Evolutionary conservation across 306 rosid species (phyloP).

Genomic region (Vigna trinervia): DNA sequence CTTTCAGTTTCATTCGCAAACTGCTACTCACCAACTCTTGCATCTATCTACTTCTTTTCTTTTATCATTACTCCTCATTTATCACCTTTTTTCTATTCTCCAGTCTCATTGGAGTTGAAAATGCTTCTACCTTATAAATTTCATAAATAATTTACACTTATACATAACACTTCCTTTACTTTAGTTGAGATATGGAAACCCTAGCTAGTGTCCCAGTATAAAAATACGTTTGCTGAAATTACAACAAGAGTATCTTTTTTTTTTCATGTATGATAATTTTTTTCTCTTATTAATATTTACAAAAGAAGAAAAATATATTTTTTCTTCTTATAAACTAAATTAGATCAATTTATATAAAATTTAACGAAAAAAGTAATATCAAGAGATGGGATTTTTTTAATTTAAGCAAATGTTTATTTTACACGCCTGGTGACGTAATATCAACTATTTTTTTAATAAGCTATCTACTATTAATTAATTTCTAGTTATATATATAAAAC

Average conservation of each 20-base stretch:
- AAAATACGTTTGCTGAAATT: background rate
- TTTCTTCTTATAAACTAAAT: too few relatives aligned
- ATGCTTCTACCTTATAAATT: background rate
- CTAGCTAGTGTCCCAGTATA: background rate
- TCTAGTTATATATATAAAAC: background rate
- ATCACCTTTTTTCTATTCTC: background rate
- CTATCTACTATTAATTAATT: constrained; percentile 25
- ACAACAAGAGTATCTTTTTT: too few relatives aligned
- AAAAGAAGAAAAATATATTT: too few relatives aligned
- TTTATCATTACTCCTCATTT: constrained; percentile 4
- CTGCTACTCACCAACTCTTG: constrained; percentile 60
- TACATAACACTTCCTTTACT: background rate
- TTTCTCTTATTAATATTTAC: too few relatives aligned
- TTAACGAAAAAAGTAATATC: background rate
- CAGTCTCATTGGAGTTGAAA: background rate
- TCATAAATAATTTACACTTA: background rate
- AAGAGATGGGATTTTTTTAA: background rate
- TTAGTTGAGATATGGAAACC: background rate
- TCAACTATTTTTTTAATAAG: background rate
- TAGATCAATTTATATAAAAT: background rate
- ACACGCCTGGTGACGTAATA: background rate
- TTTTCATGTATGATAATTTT: too few relatives aligned
- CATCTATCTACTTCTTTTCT: constrained; percentile 17
- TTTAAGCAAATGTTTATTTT: background rate
- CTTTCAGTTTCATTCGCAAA: constrained; percentile 47